phyloP scores from a whole-genome alignment of 306 rosid genomes.

The Coriaria nepalensis region DNA sequence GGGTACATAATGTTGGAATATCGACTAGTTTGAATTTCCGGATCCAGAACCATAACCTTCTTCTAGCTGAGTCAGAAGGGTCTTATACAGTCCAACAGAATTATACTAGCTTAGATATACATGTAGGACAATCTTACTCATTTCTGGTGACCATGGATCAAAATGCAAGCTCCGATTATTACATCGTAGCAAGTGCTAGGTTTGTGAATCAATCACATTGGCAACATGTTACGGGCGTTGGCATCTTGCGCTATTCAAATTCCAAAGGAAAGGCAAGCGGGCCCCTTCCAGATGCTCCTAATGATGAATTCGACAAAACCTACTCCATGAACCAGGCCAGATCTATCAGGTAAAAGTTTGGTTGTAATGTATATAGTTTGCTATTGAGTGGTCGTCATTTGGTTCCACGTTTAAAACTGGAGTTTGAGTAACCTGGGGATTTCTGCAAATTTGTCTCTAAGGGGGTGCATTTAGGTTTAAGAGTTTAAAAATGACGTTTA shows the following conservation, averaged over 20 bases:
- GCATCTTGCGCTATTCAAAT: conserved; percentile 65
- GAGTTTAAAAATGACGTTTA: too few relatives aligned
- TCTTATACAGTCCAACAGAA: conserved; percentile 91
- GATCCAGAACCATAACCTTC: conserved; percentile 86
- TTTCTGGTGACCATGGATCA: conserved; percentile 76
- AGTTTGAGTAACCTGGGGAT: too few relatives aligned
- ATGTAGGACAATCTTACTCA: conserved; percentile 92
- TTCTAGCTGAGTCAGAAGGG: conserved; percentile 86
- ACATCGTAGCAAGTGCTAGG: conserved; percentile 89
- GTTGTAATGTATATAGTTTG: conserved; percentile 1
- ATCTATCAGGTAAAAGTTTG: conserved; percentile 58
- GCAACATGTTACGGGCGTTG: conserved; percentile 90
- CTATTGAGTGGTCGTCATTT: not conserved
- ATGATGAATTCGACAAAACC: conserved; percentile 81
- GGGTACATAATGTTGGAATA: conserved; percentile 85
- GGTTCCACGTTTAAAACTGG: not conserved
- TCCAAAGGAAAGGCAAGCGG: conserved; percentile 93
- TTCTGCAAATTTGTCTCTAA: too few relatives aligned
- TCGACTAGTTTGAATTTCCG: conserved; percentile 89
- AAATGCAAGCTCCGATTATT: conserved; percentile 90
- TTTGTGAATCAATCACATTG: conserved; percentile 73
- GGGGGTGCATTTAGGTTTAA: too few relatives aligned
- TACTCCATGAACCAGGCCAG: conserved; percentile 98
- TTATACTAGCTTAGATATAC: conserved; percentile 88
- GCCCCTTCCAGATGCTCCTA: conserved; percentile 66